Evolutionary conservation across 495 filamentous ascomycete genomes (phyloP), one percentile per base, ranked within the genome.

Genomic region (Penicillium subrubescens): DNA sequence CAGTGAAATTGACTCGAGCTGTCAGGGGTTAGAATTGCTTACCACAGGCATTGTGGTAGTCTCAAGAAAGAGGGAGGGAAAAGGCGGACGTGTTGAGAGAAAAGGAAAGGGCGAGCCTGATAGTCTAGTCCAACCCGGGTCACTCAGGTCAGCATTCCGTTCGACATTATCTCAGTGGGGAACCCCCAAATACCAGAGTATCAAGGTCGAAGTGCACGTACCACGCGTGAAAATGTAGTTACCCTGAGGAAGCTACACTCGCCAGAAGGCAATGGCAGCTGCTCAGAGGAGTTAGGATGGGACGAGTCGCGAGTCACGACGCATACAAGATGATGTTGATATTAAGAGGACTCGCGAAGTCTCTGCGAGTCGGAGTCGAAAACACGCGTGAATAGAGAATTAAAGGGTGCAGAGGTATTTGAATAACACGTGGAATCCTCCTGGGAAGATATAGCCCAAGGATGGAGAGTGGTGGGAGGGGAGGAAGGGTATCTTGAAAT

Each of bases 141-240:
- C 50, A 37, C 57, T 75, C 73, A 72, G 64, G 72, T 79, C 73
- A 79, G 75, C 78, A 81, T 81, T 82, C 78, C 78, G 61, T 35
- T 46, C 60, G 65, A 72, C 65, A 73, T 73, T 76, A 76, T 68
- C 71, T 63, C 64, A 46, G 75, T 75, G 76, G 79, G 72, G 73
- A 74, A 41, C 5, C 58, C 58, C 67, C 74, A 65, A 68, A 79
- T 79, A 76, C 74, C 77, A 64, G 69, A 78, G 71, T 63, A 66
- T 57, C 44, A 67, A 72, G 60, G 65, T 70, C 48, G 61, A 68
- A 46, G 66, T 75, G 69, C 70, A 80, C 78, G 75, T 80, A 81
- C 78, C 76, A 77, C 74, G 73, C 74, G 77, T 79, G 74, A 72
- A 75, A 75, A 77, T 74, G 73, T 73, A 68, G 56, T 70, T 64